A percentile compares a stretch with the other conserved stretches of the same genome.
phyloP scores from a whole-genome alignment of 768 basidiomycete species.

The Guyanaporus albipodus region DNA sequence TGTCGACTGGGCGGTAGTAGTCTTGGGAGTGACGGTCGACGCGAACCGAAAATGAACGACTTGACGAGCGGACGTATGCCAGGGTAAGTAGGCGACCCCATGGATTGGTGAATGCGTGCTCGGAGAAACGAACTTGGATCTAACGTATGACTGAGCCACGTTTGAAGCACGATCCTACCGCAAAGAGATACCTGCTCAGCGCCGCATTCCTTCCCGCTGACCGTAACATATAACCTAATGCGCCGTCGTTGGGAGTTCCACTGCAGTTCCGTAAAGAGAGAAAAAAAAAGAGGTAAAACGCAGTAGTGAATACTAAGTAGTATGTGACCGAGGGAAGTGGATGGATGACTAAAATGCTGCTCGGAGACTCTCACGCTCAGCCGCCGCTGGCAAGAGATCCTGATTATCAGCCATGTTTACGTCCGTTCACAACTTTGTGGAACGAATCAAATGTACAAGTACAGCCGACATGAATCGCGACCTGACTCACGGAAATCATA shows the following conservation, averaged over 20 bases:
- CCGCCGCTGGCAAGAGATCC: too few relatives aligned
- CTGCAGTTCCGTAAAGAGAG: constrained; percentile 8
- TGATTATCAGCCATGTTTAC: too few relatives aligned
- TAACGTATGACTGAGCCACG: constrained; percentile 9
- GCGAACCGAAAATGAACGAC: constrained; percentile 17
- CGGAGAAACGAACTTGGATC: constrained; percentile 17
- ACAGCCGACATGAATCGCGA: too few relatives aligned
- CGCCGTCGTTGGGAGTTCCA: constrained; percentile 7
- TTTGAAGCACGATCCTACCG: background rate
- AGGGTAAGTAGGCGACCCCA: background rate
- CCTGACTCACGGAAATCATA: too few relatives aligned
- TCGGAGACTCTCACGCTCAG: too few relatives aligned
- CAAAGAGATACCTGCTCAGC: constrained; percentile 34
- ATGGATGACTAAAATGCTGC: background rate
- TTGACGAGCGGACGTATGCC: background rate
- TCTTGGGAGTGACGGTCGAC: constrained; percentile 30
- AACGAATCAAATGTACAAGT: too few relatives aligned
- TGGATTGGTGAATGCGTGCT: background rate
- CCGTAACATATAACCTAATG: constrained; percentile 37
- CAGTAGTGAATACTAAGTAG: too few relatives aligned
- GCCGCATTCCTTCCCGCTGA: constrained; percentile 36
- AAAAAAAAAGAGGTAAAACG: background rate
- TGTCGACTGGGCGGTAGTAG: constrained; percentile 11
- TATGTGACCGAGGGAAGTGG: background rate
- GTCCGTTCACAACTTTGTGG: too few relatives aligned